Percentiles rank a stretch among this genome's conserved stretches.
Conservation (phyloP, 192 early-diverging fungal genomes). For the Umbelopsis vinacea region DNA sequence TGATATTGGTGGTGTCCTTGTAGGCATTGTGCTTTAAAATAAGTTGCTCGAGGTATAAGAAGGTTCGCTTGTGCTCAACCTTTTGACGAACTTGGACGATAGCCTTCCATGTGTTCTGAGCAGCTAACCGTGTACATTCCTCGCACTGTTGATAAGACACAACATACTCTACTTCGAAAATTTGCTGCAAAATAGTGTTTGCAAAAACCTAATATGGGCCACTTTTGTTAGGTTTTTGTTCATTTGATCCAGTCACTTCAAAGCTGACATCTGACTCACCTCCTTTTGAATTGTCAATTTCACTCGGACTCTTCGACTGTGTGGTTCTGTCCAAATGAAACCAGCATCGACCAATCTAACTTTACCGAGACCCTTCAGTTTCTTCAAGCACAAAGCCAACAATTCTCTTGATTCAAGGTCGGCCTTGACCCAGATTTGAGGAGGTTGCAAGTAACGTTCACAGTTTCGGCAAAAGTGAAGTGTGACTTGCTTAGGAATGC, state of each 20-base stretch:
- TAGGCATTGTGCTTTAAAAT: constrained; percentile 98
- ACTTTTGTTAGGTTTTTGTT: background rate
- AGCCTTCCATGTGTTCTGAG: constrained; percentile 98
- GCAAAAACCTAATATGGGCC: constrained; percentile 73
- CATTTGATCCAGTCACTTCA: too few relatives aligned
- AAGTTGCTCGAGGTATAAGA: constrained; percentile 97
- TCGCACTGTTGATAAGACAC: constrained; percentile 93
- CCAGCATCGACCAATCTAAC: constrained; percentile 96
- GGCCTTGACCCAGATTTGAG: constrained; percentile 86
- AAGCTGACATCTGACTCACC: constrained; percentile 38
- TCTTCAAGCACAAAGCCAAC: constrained; percentile 90
- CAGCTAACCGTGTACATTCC: constrained; percentile 93
- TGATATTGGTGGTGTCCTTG: constrained; percentile 98
- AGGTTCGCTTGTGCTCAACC: constrained; percentile 96
- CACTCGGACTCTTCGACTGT: constrained; percentile 90
- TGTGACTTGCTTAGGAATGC: constrained; percentile 96
- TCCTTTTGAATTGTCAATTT: constrained; percentile 99
- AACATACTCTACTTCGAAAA: constrained; percentile 94
- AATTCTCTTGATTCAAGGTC: constrained; percentile 91
- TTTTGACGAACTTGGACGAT: constrained; percentile 98
- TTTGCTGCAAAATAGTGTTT: constrained; percentile 93
- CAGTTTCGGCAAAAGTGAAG: constrained; percentile 97
- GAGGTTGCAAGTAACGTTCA: constrained; percentile 96
- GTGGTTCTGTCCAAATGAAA: constrained; percentile 96
- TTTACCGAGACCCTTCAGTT: constrained; percentile 88